phyloP scores from a whole-genome alignment of 1,284 basidiomycete genomes.

The Leucoagaricus sp. region DNA sequence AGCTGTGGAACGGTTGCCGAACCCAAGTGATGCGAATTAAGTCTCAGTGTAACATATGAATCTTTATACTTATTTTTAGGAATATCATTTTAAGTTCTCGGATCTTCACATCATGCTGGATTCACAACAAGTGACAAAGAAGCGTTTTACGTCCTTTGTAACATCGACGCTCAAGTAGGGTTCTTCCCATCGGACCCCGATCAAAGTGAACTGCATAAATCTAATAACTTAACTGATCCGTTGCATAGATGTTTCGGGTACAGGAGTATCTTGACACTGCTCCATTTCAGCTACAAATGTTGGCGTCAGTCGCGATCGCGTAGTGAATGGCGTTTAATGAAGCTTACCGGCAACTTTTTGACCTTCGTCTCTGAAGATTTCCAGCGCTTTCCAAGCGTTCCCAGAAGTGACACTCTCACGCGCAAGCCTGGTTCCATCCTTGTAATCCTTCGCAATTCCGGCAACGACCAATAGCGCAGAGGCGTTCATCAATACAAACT shows the following conservation, averaged over 20 bases:
- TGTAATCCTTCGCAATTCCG: constrained; percentile 69
- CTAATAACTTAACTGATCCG: constrained; percentile 2
- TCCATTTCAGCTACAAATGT: neutral
- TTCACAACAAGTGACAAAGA: neutral
- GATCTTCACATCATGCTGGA: too few species aligned
- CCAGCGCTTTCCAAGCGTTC: constrained; percentile 73
- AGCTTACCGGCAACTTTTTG: constrained; percentile 15
- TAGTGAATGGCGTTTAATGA: neutral
- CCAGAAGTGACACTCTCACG: constrained; percentile 73
- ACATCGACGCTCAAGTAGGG: neutral
- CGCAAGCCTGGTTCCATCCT: constrained; percentile 77
- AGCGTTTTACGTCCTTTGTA: neutral
- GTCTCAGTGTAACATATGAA: neutral
- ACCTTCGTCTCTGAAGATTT: constrained; percentile 41
- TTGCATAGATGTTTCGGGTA: constrained; percentile 9
- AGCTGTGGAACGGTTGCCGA: constrained; percentile 71
- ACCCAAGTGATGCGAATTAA: constrained; percentile 47
- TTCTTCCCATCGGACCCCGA: neutral
- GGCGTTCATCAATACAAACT: constrained; percentile 88
- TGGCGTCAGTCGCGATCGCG: neutral
- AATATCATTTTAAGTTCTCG: neutral
- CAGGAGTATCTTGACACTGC: neutral
- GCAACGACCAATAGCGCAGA: constrained; percentile 82
- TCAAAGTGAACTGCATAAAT: neutral
- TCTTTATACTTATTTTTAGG: neutral